Base-by-base conservation (phyloP, 2,329 filamentous ascomycete species). In the Ophiocordyceps australis region DNA sequence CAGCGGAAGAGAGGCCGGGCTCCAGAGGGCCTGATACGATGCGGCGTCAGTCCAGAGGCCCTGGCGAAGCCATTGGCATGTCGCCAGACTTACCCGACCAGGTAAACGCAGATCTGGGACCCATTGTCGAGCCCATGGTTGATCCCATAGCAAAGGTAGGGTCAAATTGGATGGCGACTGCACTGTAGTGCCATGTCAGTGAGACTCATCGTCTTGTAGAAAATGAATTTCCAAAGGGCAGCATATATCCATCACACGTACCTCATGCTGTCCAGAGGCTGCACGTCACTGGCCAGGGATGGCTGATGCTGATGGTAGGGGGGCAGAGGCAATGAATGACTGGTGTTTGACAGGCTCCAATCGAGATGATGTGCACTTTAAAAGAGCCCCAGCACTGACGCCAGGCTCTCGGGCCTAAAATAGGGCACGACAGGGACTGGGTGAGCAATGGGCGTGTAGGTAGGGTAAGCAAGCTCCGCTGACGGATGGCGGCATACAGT, bases 121-220 rank as follows among this genome's bases (percentile, higher is more conserved):
- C n/a, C n/a, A n/a, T n/a, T n/a, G n/a, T n/a, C n/a, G n/a, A n/a
- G n/a, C n/a, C n/a, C n/a, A n/a, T n/a, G n/a, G n/a, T n/a, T n/a
- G n/a, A n/a, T 26, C 58, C 60, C 58, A 66, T 63, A 34, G 48
- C 50, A 40, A 64, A 62, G 35, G 52, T 47, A 15, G 57, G 50
- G 36, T 66, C 61, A 42, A 59, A 65, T 30, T 61, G 53, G 27
- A 60, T 47, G 35, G 61, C 59, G 35, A 63, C 54, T 42, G 61
- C 53, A 40, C 55, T 59, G 32, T 20, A 30, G 24, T 10, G 4
- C 9, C 17, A 4, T 11, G 24, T 25, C 24, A 20, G 18, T 20
- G 7, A n/a, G n/a, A n/a, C n/a, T n/a, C n/a, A n/a, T n/a, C n/a
- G n/a, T n/a, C n/a, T n/a, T n/a, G n/a, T n/a, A n/a, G n/a, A n/a